Base-by-base conservation (phyloP, 306 rosid species). In the Senna siamea region DNA sequence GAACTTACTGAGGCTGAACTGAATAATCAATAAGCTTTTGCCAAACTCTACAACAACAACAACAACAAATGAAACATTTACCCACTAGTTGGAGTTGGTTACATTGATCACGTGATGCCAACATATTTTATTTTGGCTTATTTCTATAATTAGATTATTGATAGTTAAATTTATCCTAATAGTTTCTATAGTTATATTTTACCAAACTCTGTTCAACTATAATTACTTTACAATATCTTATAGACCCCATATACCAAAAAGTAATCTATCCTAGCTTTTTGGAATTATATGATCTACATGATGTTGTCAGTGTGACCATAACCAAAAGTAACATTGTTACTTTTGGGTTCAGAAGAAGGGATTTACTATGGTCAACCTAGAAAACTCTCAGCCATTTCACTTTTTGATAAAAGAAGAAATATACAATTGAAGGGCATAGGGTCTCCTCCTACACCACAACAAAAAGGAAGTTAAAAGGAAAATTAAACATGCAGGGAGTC, bases 211-310 rank as follows among this genome's bases (percentile, higher is more conserved):
- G 30, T 26, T 26, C 30, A 26, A 26, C 30, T 26, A 26, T 26
- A 41, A 41, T 41, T 10, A 41, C 18, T 76, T 55, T 9, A 56
- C 14, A 50, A 58, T 66, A 26, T 73, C 56, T 40, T 32, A 54
- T 38, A 65, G 47, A n/a, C 0, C n/a, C 68, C 66, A 40, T 9
- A 23, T 40, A 54, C n/a, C 18, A 40, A 38, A 54, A 66, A 43
- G 69, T 63, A 18, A 18, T 64, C 56, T 35, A 59, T 60, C 44
- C 59, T 52, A 52, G 66, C 71, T 54, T 65, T 55, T 60, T 50
- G 57, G 51, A 71, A 28, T 13, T 30, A 9, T 17, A 76, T 17
- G 30, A 61, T 22, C 65, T 15, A 35, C 65, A 30, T 59, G 34
- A 28, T 46, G 55, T 17, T 22, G 52, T 53, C 22, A 35, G 48